A percentile compares a stretch with the other conserved stretches of the same genome.
These are phyloP conservation scores for Phialophora chinensis DNA, from an alignment of 2,329 filamentous ascomycete species.

Conservation along the genomic window DNA sequence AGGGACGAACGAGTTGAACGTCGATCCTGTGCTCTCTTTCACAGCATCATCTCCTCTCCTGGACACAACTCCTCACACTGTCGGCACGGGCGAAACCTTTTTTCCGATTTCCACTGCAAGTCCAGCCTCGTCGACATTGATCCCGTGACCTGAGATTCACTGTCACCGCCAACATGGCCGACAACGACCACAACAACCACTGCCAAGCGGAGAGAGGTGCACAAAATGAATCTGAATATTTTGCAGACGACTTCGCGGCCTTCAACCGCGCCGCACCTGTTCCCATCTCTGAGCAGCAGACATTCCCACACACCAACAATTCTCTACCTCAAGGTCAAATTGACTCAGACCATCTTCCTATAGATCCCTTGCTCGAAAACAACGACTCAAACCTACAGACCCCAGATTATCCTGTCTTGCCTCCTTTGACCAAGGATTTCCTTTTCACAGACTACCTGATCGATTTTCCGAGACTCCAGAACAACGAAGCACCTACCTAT, in stretches of 20 bases:
- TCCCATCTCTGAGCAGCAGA: neutral
- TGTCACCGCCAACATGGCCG: constrained; percentile 1
- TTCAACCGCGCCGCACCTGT: neutral
- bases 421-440: neutral
- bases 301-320: neutral
- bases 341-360: neutral
- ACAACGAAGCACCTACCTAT: neutral
- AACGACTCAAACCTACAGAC: neutral
- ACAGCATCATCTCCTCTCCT: neutral
- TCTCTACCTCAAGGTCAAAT: neutral
- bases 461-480: neutral
- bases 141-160: constrained; percentile 8
- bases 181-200: neutral
- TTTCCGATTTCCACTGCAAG: neutral
- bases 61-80: neutral
- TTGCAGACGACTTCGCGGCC: neutral
- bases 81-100: constrained; percentile 2
- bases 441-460: neutral
- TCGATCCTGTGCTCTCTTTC: neutral
- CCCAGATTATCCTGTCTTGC: neutral
- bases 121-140: constrained; percentile 1
- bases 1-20: neutral
- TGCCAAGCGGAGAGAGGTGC: neutral
- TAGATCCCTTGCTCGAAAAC: neutral
- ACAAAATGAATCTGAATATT: neutral